Evolutionary conservation across 805 yeast genomes (phyloP), one percentile per base, ranked within the genome.

Genomic region (Nakazawaea populi): DNA sequence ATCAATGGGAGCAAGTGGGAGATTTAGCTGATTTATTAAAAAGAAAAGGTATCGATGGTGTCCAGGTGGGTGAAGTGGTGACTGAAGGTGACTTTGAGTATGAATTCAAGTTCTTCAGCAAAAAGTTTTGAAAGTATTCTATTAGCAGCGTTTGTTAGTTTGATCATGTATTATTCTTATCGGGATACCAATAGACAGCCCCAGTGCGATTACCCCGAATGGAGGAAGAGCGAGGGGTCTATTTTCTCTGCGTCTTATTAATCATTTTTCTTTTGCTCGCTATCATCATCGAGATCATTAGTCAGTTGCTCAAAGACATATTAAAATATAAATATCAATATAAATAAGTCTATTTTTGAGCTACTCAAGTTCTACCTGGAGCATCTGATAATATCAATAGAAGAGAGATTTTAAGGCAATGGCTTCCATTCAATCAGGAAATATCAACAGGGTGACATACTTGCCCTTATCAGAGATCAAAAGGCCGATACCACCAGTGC

Each of bases 401-500:
- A 41, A 24, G 44, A 41, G 10, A 41, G 8, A 24, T 11, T 8
- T 5, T 27, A 31, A 11, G 24, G 61, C 39, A 30, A 83, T 83
- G 89, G 86, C 44, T 11, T 43, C 94, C 0, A 67, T 87, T 42
- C 96, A 88, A 69, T 75, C 91, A 7, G 71, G 80, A 6, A 69
- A 72, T 40, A 61, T 84, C 7, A 66, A 66, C 32, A 78, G 75
- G 52, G 72, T 78, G 9, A 75, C 79, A 10, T 80, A 76, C 49
- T 72, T 89, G 8, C 95, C 96, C 2, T 68, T 89, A 24, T 65
- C 72, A 4, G 76, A 82, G 54, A 89, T 89, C 56, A 74, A 79
- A 47, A 73, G 96, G 54, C 96, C 96, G 8, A 89, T 89, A 32
- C 85, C 90, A 29, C 96, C 96, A 0, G 95, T 87, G 1, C 70